Base-by-base conservation (phyloP, 345 rosid genomes). In the Gossypium sturtianum region DNA sequence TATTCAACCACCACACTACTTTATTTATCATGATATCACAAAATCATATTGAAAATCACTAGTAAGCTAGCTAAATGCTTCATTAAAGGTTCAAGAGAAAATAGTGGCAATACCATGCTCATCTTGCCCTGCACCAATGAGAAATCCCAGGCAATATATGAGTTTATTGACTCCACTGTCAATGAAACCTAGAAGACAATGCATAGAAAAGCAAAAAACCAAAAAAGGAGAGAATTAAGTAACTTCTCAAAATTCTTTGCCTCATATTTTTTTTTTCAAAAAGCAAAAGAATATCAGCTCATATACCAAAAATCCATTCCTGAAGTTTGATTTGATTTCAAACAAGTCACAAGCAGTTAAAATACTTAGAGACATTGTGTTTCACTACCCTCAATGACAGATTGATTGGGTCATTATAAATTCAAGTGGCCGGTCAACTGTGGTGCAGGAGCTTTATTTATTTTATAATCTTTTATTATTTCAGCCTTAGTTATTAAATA, bases 131-230 rank as follows among this genome's bases (percentile, higher is more conserved):
- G 98, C 48, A 83, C 79, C 84, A 94, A 58, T 68, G 89, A 86
- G 84, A 92, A 94, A 85, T 94, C 97, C 98, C 98, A 94, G 75
- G 97, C 98, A 78, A 94, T 87, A 77, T 91, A 94, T 0, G 98
- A 94, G 84, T 94, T 94, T 74, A 91, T 77, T 1, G 97, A 85
- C 66, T 94, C 98, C 87, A 92, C 98, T 6, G 75, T 69, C 82
- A 94, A 76, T n/a, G 87, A 86, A 67, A 94, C 89, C 98, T 92
- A 73, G 8, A 78, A 81, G 53, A 7, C 27, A 52, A 74, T 45
- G 68, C 57, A 74, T 66, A 59, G 49, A 19, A 69, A 69, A 27
- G 61, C 22, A 19, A 25, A 66, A 15, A 41, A 38, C 56, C 4
- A 6, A 4, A 20, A 11, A n/a, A 2, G 5, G 27, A 22, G 29